A percentile compares a stretch with the other conserved stretches of the same genome.
These are phyloP conservation scores for Scleroderma bovista DNA, from an alignment of 768 basidiomycete species.

Conservation along the genomic window DNA sequence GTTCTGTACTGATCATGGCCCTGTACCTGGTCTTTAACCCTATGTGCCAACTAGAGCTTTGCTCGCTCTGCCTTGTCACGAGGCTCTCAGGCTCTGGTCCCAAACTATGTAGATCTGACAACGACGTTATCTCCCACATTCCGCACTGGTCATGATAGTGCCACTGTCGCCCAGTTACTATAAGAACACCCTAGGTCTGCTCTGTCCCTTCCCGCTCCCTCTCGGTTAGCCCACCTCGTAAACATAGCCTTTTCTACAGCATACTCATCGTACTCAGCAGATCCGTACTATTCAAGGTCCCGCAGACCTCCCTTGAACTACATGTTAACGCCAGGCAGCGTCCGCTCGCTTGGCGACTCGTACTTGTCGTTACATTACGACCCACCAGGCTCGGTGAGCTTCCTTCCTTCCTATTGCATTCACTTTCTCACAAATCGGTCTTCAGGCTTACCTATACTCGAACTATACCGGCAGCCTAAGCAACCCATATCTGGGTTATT, in stretches of 20 bases:
- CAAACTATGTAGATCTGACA: conserved; percentile 11
- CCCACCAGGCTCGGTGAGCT: conserved; percentile 37
- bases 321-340: conserved; percentile 14
- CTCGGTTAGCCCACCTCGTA: conserved; percentile 3
- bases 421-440: conserved; percentile 1
- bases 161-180: conserved; percentile 12
- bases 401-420: background rate
- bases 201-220: conserved; percentile 2
- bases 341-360: conserved; percentile 19
- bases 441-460: conserved; percentile 39
- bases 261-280: conserved; percentile 21
- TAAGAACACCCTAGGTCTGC: conserved; percentile 12
- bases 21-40: background rate
- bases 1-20: no score
- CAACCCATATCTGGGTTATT: conserved; percentile 39
- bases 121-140: conserved; percentile 8
- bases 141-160: conserved; percentile 12
- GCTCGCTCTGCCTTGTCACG: conserved; percentile 4
- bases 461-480: conserved; percentile 37
- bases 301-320: conserved; percentile 32
- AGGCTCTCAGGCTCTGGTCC: conserved; percentile 1
- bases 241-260: conserved; percentile 35
- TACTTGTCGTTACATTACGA: conserved; percentile 38
- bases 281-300: conserved; percentile 32
- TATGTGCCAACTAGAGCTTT: background rate